A percentile compares a stretch with the other conserved stretches of the same genome.
phyloP scores from a whole-genome alignment of 495 filamentous ascomycete species.

The Podospora pseudocomata region DNA sequence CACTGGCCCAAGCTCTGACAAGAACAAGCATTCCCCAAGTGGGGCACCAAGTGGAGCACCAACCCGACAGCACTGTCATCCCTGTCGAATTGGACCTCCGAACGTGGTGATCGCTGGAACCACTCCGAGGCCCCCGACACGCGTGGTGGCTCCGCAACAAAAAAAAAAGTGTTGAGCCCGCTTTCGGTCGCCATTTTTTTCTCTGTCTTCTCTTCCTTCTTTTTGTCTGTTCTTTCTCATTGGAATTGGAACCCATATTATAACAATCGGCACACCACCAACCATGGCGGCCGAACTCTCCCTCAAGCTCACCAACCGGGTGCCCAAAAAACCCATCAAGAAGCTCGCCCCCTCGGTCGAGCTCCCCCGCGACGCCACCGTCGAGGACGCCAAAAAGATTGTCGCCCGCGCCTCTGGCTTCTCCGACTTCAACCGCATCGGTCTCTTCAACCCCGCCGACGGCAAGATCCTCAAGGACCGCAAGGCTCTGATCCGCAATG shows the following conservation, averaged over 20 bases:
- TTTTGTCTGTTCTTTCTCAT: background rate
- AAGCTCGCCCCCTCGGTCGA: constrained; percentile 66
- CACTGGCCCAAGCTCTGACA: background rate
- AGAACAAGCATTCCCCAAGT: constrained; percentile 5
- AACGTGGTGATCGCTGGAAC: background rate
- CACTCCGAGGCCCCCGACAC: constrained; percentile 2
- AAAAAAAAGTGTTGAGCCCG: background rate
- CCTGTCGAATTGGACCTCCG: background rate
- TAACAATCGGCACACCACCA: background rate
- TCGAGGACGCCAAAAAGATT: constrained; percentile 54
- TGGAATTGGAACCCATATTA: background rate
- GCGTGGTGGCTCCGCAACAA: background rate
- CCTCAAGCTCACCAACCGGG: constrained; percentile 44
- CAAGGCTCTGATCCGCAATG: constrained; percentile 52
- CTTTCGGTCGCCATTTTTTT: background rate
- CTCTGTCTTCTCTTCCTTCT: background rate
- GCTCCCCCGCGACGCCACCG: constrained; percentile 55
- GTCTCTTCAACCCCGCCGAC: constrained; percentile 67
- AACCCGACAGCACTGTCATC: background rate
- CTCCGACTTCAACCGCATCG: constrained; percentile 59
- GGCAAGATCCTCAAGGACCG: constrained; percentile 58
- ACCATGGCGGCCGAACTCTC: constrained; percentile 37
- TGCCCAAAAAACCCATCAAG: constrained; percentile 59
- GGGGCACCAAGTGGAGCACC: background rate
- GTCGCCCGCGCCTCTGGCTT: constrained; percentile 45